A percentile compares a stretch with the other conserved stretches of the same genome.
Evolutionary conservation across 768 basidiomycete species (phyloP).

Genomic region (Naematelia aurantialba): DNA sequence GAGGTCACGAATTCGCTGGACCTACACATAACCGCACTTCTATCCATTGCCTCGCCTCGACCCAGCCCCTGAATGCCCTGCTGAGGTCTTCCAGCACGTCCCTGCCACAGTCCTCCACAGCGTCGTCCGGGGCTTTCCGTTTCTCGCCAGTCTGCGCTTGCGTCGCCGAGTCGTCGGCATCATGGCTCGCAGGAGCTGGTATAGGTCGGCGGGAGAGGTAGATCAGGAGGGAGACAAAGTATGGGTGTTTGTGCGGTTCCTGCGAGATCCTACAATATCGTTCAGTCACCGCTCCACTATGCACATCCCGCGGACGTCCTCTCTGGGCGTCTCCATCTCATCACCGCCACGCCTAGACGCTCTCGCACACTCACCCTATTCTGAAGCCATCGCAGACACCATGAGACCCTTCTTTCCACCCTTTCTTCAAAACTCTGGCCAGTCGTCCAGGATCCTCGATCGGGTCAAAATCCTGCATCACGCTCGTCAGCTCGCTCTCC

Average conservation of each 20-base stretch:
- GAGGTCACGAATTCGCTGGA: slow-evolving; percentile 16
- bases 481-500: not conserved
- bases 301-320: not conserved
- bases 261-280: slow-evolving; percentile 58
- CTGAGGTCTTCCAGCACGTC: slow-evolving; percentile 81
- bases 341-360: no score
- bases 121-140: slow-evolving; percentile 51
- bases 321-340: not conserved
- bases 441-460: slow-evolving; percentile 47
- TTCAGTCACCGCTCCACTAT: not conserved
- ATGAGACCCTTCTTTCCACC: slow-evolving; percentile 44
- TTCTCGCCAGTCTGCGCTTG: slow-evolving; percentile 49
- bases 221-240: slow-evolving; percentile 75
- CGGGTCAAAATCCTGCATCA: slow-evolving; percentile 49
- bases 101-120: slow-evolving; percentile 57
- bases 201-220: slow-evolving; percentile 53
- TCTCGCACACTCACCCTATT: slow-evolving; percentile 34
- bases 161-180: slow-evolving; percentile 53
- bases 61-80: slow-evolving; percentile 81
- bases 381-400: slow-evolving; percentile 50
- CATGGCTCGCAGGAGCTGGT: slow-evolving; percentile 3
- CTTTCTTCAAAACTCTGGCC: slow-evolving; percentile 36
- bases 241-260: slow-evolving; percentile 89
- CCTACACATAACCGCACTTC: slow-evolving; percentile 82
- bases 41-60: slow-evolving; percentile 87